These are phyloP conservation scores for Kurtzmaniella quercitrusa DNA, from an alignment of 1,139 yeast genomes.

Conservation along the genomic window DNA sequence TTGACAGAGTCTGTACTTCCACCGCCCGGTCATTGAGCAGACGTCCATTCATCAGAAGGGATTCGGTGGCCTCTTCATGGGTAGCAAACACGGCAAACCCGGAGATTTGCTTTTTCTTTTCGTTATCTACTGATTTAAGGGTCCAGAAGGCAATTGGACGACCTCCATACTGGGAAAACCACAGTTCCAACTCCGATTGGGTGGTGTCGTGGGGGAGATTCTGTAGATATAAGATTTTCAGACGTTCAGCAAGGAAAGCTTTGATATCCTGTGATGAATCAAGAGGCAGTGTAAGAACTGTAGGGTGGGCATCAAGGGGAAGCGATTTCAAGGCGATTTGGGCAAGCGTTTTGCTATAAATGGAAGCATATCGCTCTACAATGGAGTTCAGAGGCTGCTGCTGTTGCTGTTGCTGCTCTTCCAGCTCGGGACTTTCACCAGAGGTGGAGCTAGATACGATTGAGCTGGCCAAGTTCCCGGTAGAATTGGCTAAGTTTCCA, in stretches of 20 bases:
- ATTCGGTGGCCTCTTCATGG: conserved; percentile 83
- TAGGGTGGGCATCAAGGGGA: conserved; percentile 48
- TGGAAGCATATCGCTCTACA: conserved; percentile 27
- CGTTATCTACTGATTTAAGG: conserved; percentile 40
- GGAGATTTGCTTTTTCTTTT: conserved; percentile 33
- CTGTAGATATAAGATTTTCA: conserved; percentile 72
- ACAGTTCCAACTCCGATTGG: conserved; percentile 83
- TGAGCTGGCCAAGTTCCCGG: conserved; percentile 3
- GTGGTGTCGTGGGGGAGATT: conserved; percentile 84
- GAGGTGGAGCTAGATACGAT: conserved; percentile 2
- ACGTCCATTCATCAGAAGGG: conserved; percentile 75
- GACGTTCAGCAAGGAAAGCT: conserved; percentile 65
- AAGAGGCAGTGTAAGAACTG: conserved; percentile 66
- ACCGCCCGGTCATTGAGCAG: conserved; percentile 68
- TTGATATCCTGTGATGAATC: conserved; percentile 70
- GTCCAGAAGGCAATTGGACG: conserved; percentile 91
- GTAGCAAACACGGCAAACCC: conserved; percentile 85
- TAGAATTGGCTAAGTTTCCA: conserved; percentile 2
- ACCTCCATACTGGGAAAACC: conserved; percentile 87
- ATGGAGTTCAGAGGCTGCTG: conserved; percentile 2
- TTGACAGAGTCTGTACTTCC: conserved; percentile 85
- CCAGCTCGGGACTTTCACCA: not conserved
- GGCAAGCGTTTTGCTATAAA: conserved; percentile 39
- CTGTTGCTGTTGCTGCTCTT: too few species aligned
- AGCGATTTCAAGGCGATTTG: conserved; percentile 52